These are phyloP conservation scores for Arabidopsis hybrid DNA, from an alignment of 441 rosid genomes.

Conservation along the genomic window DNA sequence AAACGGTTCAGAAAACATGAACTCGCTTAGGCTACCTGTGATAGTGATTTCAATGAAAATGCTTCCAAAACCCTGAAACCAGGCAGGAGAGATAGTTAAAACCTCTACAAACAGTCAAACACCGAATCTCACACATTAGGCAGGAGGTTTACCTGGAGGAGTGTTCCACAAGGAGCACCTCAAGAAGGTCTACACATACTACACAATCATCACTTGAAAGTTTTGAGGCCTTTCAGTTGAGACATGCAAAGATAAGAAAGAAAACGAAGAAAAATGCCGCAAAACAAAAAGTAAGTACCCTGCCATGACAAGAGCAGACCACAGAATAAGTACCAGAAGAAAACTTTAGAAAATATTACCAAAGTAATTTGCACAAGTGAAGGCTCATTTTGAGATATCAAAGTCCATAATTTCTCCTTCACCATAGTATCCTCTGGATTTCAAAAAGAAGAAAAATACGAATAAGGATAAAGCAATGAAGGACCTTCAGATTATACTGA, in stretches of 20 bases:
- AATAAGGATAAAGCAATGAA: conserved; percentile 30
- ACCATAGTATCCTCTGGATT: conserved; percentile 82
- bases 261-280: conserved; percentile 20
- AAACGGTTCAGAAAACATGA: conserved; percentile 25
- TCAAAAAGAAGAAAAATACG: conserved; percentile 22
- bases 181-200: conserved; percentile 84
- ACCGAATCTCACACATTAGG: conserved; percentile 18
- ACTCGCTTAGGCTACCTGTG: conserved; percentile 63
- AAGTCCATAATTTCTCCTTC: conserved; percentile 95
- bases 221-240: conserved; percentile 64
- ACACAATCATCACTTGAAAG: conserved; percentile 80
- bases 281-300: conserved; percentile 9
- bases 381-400: conserved; percentile 91
- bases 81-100: conserved; percentile 29
- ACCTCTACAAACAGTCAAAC: conserved; percentile 17
- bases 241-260: conserved; percentile 30
- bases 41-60: conserved; percentile 67
- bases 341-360: conserved; percentile 54
- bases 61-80: conserved; percentile 77
- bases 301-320: conserved; percentile 7
- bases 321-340: background rate
- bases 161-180: conserved; percentile 89
- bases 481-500: conserved; percentile 26
- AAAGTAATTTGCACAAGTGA: conserved; percentile 70
- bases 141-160: conserved; percentile 63